phyloP scores from a whole-genome alignment of 2,329 filamentous ascomycete genomes.

The Lasiodiplodia sp. region DNA sequence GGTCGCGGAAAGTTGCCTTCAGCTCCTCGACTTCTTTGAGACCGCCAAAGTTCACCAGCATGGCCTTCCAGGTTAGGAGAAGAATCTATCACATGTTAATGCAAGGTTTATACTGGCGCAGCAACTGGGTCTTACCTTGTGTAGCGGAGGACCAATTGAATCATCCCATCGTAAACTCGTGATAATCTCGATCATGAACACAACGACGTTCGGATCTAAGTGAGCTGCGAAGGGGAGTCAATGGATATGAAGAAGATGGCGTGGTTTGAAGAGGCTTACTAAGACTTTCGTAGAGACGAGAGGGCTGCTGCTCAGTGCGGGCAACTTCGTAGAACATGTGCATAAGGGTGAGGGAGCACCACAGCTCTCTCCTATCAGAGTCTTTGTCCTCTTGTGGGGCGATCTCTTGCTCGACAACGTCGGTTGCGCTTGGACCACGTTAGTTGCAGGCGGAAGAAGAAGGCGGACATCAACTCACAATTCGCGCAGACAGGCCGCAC shows the following conservation, averaged over 20 bases:
- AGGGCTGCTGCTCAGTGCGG: slow-evolving; percentile 51
- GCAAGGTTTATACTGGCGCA: background rate
- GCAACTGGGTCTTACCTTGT: slow-evolving; percentile 35
- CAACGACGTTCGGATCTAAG: slow-evolving; percentile 72
- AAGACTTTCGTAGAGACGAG: slow-evolving; percentile 58
- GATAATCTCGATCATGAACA: slow-evolving; percentile 72
- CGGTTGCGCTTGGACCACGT: slow-evolving; percentile 19
- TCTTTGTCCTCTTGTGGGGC: slow-evolving; percentile 45
- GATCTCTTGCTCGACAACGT: slow-evolving; percentile 29
- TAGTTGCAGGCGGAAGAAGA: slow-evolving; percentile 4
- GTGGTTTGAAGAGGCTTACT: slow-evolving; percentile 34
- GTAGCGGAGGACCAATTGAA: slow-evolving; percentile 64
- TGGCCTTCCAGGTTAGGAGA: slow-evolving; percentile 88
- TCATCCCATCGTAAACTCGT: slow-evolving; percentile 63
- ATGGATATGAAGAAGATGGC: background rate
- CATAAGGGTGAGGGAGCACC: slow-evolving; percentile 58
- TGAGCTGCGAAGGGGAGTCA: slow-evolving; percentile 35
- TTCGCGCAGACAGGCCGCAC: slow-evolving; percentile 41
- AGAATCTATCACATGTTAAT: slow-evolving; percentile 63
- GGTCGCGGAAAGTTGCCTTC: slow-evolving; percentile 74
- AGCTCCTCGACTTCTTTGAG: slow-evolving; percentile 74
- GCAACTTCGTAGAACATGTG: slow-evolving; percentile 59
- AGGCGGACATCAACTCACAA: slow-evolving; percentile 31
- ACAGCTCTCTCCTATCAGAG: slow-evolving; percentile 53
- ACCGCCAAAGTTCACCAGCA: slow-evolving; percentile 85